These are phyloP conservation scores for Acidiella bohemica DNA, from an alignment of 495 filamentous ascomycete genomes.

Conservation along the genomic window DNA sequence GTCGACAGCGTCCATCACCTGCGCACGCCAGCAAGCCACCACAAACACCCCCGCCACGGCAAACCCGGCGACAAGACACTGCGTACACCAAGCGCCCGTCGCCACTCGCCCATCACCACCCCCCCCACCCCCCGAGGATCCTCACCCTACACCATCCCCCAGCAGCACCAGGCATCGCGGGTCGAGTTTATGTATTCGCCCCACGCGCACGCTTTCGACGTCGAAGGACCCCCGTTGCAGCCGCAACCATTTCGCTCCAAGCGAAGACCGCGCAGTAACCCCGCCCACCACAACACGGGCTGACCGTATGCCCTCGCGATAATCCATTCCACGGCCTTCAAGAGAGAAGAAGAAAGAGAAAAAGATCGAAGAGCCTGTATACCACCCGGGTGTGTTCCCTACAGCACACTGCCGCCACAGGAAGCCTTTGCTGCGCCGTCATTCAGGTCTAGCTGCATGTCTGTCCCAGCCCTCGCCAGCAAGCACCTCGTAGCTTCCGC, in stretches of 20 bases:
- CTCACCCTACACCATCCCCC: conserved; percentile 1
- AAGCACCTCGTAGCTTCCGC: conserved; percentile 9
- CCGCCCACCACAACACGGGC: conserved; percentile 66
- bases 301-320: background rate
- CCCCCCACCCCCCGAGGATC: background rate
- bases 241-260: conserved; percentile 77
- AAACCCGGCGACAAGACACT: no score
- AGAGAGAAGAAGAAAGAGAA: no score
- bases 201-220: conserved; percentile 59
- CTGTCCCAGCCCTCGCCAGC: conserved; percentile 22
- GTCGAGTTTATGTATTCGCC: conserved; percentile 69
- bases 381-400: background rate
- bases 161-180: conserved; percentile 8
- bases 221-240: conserved; percentile 79
- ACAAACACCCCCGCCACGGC: no score
- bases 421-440: background rate
- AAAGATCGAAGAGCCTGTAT: conserved; percentile 27
- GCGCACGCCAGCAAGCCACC: no score
- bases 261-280: conserved; percentile 73
- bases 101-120: background rate
- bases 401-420: background rate
- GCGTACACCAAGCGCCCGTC: no score
- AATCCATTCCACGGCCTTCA: background rate
- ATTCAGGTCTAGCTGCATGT: conserved; percentile 30
- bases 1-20: no score